Evolutionary conservation across 75 land plant species (phyloP).

Genomic region (Chamaecyparis obtusa): DNA sequence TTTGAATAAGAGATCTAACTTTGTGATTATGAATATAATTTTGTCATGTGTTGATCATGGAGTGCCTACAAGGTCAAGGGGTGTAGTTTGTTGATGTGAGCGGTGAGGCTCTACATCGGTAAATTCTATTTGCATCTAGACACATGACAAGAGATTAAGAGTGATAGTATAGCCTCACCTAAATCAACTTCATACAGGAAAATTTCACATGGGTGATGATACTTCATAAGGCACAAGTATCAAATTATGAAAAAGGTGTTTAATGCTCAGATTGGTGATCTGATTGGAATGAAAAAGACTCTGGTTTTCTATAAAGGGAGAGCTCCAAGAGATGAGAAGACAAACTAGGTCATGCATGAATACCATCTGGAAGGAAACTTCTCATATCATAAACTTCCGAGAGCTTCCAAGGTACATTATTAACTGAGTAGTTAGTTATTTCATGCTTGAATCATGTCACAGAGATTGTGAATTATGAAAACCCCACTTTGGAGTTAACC

Average conservation of each 20-base stretch:
- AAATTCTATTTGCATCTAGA: too few species aligned
- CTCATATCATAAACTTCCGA: conserved; percentile 37
- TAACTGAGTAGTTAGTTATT: not conserved
- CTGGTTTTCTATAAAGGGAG: conserved; percentile 69
- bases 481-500: not conserved
- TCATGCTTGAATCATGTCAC: not conserved
- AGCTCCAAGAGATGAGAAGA: conserved; percentile 68
- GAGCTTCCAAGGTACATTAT: conserved; percentile 44
- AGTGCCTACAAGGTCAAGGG: too few species aligned
- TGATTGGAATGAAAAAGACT: conserved; percentile 80
- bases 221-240: too few species aligned
- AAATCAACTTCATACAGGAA: too few species aligned
- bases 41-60: too few species aligned
- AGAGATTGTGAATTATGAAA: not conserved
- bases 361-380: conserved; percentile 59
- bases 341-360: conserved; percentile 76
- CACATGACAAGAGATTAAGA: too few species aligned
- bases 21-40: too few species aligned
- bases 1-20: too few species aligned
- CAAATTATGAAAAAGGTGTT: conserved; percentile 22
- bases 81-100: too few species aligned
- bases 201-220: too few species aligned
- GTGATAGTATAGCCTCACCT: too few species aligned
- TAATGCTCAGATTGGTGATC: conserved; percentile 18
- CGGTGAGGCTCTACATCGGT: too few species aligned